These are phyloP conservation scores for Epithele typhae DNA, from an alignment of 768 basidiomycete genomes.

Conservation along the genomic window DNA sequence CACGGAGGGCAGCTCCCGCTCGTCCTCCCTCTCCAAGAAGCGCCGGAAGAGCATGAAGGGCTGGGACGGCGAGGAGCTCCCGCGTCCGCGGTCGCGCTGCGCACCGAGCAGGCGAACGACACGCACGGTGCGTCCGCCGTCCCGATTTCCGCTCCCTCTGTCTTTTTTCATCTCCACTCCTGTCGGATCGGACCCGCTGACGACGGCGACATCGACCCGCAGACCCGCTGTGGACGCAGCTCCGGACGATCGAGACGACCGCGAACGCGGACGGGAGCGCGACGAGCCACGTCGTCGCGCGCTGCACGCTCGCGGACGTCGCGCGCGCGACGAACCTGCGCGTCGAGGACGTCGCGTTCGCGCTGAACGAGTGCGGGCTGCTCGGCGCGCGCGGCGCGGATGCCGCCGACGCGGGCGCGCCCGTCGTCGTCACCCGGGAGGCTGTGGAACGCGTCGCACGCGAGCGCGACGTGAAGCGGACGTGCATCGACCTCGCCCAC, in stretches of 20 bases:
- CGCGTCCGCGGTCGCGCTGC: conserved; percentile 11
- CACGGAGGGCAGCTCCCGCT: conserved; percentile 13
- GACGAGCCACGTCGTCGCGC: conserved; percentile 60
- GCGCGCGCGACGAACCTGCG: conserved; percentile 78
- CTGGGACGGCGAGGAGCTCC: conserved; percentile 63
- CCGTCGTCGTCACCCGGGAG: conserved; percentile 48
- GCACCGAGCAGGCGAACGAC: conserved; percentile 14
- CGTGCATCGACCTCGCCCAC: conserved; percentile 58
- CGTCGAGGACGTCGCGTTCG: conserved; percentile 83
- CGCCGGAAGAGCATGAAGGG: conserved; percentile 58
- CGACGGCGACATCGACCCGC: not conserved
- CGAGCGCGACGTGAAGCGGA: conserved; percentile 67
- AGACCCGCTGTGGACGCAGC: conserved; percentile 51
- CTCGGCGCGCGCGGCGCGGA: conserved; percentile 42
- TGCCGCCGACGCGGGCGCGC: conserved; percentile 34
- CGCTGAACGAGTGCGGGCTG: conserved; percentile 83
- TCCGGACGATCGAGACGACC: conserved; percentile 55
- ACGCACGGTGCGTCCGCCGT: conserved; percentile 12
- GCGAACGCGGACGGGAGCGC: conserved; percentile 64
- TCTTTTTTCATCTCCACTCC: too few species aligned
- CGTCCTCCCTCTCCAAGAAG: conserved; percentile 27
- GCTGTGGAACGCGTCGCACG: conserved; percentile 64
- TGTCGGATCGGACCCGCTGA: not conserved
- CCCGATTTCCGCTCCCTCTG: too few species aligned
- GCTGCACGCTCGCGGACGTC: conserved; percentile 73